Conservation (phyloP, 106 monocot species). For the Agapanthus africanus region DNA sequence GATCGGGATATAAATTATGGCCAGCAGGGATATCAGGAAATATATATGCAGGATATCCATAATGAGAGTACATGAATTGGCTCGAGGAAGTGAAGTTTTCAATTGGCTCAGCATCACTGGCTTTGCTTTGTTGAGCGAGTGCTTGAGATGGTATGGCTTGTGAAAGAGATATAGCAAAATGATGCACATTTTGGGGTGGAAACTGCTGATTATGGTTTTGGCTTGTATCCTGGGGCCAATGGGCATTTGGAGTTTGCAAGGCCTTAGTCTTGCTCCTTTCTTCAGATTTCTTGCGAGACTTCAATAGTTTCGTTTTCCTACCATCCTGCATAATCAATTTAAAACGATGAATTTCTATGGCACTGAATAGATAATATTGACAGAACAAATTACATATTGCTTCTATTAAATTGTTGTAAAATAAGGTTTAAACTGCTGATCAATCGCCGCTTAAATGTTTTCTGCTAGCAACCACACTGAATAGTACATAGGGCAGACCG, state of each 20-base stretch:
- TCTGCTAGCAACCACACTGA: no score
- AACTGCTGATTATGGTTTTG: constrained; percentile 4
- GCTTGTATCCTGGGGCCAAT: constrained; percentile 2
- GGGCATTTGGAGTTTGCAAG: background rate
- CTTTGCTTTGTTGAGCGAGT: background rate
- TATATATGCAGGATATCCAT: constrained; percentile 41
- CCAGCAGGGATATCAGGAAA: constrained; percentile 30
- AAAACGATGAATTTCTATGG: background rate
- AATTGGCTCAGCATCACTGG: constrained; percentile 8
- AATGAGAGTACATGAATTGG: constrained; percentile 40
- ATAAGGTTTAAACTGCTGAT: no score
- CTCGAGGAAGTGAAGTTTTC: constrained; percentile 16
- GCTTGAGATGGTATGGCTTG: background rate
- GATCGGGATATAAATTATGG: constrained; percentile 20
- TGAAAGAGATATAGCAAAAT: background rate
- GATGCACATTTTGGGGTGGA: background rate
- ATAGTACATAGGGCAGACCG: no score
- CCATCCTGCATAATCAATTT: constrained; percentile 4
- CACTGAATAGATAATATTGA: background rate
- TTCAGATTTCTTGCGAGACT: constrained; percentile 9
- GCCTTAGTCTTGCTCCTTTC: constrained; percentile 10
- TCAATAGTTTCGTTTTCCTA: constrained; percentile 12
- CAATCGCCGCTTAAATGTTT: no score
- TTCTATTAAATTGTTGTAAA: no score
- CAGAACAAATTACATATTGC: background rate